Base-by-base conservation (phyloP, 2,329 filamentous ascomycete species). In the Dryadomyces quercus-mongolicae region DNA sequence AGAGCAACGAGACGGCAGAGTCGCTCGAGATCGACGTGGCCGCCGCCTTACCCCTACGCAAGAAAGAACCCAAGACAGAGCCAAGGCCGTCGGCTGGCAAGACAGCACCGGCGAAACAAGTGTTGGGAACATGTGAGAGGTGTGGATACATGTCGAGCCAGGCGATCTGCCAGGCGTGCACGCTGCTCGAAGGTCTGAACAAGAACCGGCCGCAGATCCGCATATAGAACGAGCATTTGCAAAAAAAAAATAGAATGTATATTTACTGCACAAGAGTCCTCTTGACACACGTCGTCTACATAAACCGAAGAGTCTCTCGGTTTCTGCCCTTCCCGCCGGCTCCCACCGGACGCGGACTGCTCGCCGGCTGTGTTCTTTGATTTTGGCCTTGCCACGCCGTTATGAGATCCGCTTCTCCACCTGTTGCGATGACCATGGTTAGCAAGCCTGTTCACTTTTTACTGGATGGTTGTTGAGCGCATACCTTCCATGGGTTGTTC, bases 91-190 rank as follows among this genome's bases (percentile, higher is more conserved):
- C 52, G 59, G 34, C 25, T 55, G 48, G 57, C 42, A 63, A 66
- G 43, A 61, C 60, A 3, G 53, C 67, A 1, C 52, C 63, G 21
- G 12, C 70, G 76, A n/a, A 77, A 81, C 88, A 92, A 67, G 83
- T 84, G 15, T 78, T 96, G 61, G 88, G 92, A 1, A 84, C 83
- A 59, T 98, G 93, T 65, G 81, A 85, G 63, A 84, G 81, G 52
- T 98, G 93, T 62, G 93, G 93, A 15, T 98, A 97, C 66, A 86
- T 98, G 68, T 95, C 93, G 2, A 96, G 91, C 62, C 93, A 98
- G 68, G 80, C 81, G 34, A 81, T 96, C 43, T 98, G 93, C 70
- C 95, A 98, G 69, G 93, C 93, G 0, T 98, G 93, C 66, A 85
- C 84, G 58, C 73, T 98, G 47, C 77, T 98, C 2, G 91, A 97